Evolutionary conservation across 768 basidiomycete genomes (phyloP), one percentile per base, ranked within the genome.

Genomic region (Phanerodontia chrysosporium): DNA sequence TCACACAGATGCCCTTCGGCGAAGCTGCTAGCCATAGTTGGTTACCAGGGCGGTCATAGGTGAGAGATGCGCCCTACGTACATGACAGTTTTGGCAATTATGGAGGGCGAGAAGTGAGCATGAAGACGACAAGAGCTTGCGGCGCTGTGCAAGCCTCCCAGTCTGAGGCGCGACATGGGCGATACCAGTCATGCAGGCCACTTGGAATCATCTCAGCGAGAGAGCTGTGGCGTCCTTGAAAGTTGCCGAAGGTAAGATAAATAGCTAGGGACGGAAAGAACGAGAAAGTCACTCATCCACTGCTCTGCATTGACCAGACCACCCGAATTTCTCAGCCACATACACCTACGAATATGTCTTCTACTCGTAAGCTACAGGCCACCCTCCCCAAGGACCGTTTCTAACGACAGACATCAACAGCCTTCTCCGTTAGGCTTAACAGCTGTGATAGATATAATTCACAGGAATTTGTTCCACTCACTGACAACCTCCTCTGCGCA

Each of bases 391-490:
- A 7, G 10, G 6, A 35, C 32, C 6, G 32, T 35, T 42, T 42
- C 18, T 18, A 18, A 10, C 4, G 8, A 42, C 39, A 42, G 4
- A 8, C 4, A 10, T 10, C 10, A 4, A 10, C 16, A 42, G 39
- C 39, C 4, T 42, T 10, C 39, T 10, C 39, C 16, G 39, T 42
- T 7, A 64, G 63, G 25, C 68, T 80, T 54, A 68, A 86, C 69
- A 85, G 85, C 69, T 72, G 84, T 78, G 60, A 66, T 78, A 18
- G 8, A 8, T 18, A 42, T 14, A 18, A 4, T 18, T 18, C 9
- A 42, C 39, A 18, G 18, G 18, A 4, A 18, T 18, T 18, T 42
- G 39, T 42, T 5, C 4, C 4, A 18, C 39, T 42, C n/a, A 4
- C 39, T 42, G 39, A 42, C 39, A 18, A 18, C 18, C 39, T 42